Conservation (phyloP, 345 rosid genomes). For the Zanthoxylum bungeanum region DNA sequence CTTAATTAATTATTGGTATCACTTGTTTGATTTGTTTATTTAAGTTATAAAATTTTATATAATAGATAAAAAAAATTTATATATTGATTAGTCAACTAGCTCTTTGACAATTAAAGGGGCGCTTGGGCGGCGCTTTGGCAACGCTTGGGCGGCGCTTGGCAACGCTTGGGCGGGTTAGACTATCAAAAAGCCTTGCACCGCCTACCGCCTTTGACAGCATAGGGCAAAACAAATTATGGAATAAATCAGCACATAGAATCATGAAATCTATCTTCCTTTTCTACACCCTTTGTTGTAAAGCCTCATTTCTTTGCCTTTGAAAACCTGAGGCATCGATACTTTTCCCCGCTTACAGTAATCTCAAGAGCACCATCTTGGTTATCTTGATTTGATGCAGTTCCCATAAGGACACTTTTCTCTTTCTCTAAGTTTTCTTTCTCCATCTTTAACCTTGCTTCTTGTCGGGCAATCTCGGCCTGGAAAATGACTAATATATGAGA, state of each 20-base stretch:
- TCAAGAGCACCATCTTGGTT: conserved; percentile 97
- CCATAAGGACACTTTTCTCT: conserved; percentile 97
- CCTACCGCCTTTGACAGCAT: too few relatives aligned
- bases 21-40: too few relatives aligned
- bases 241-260: neutral
- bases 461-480: conserved; percentile 88
- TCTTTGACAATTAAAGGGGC: too few relatives aligned
- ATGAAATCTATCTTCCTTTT: neutral
- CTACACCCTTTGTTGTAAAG: neutral
- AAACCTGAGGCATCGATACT: conserved; percentile 86
- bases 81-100: too few relatives aligned
- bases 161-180: too few relatives aligned
- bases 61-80: too few relatives aligned
- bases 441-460: conserved; percentile 93
- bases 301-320: conserved; percentile 89
- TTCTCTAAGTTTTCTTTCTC: conserved; percentile 95
- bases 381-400: conserved; percentile 92
- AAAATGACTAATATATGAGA: neutral
- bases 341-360: conserved; percentile 95
- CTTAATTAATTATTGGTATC: too few relatives aligned
- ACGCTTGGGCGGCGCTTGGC: too few relatives aligned
- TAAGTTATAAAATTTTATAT: too few relatives aligned
- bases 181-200: too few relatives aligned
- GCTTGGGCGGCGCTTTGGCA: too few relatives aligned
- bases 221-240: neutral